Evolutionary conservation across 257 asterid genomes (phyloP).

Genomic region (Petunia secreta): DNA sequence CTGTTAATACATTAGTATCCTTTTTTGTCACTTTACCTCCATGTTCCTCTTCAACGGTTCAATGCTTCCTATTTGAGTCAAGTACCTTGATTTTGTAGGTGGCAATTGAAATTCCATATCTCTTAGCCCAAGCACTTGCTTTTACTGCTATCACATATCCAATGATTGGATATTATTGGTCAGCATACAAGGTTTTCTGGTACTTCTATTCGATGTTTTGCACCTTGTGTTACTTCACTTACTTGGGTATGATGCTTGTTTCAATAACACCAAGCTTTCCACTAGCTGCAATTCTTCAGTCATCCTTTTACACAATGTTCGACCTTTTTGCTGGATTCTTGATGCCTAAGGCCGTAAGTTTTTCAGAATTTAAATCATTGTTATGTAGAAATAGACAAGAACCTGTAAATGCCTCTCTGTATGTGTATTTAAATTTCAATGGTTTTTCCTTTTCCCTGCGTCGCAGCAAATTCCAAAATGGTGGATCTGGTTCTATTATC

Average conservation of each 20-base stretch:
- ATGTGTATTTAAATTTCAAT: neutral
- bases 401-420: neutral
- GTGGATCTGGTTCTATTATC: conserved; percentile 63
- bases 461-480: conserved; percentile 60
- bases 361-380: neutral
- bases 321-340: conserved; percentile 52
- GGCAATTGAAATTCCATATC: conserved; percentile 53
- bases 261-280: conserved; percentile 51
- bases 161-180: conserved; percentile 52
- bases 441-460: neutral
- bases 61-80: too few species aligned
- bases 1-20: neutral
- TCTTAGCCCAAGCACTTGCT: conserved; percentile 40
- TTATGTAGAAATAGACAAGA: neutral
- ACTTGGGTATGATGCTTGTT: conserved; percentile 54
- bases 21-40: neutral
- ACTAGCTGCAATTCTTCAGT: conserved; percentile 49
- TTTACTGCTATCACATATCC: conserved; percentile 51
- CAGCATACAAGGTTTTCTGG: conserved; percentile 49
- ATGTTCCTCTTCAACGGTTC: neutral
- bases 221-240: conserved; percentile 49
- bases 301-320: conserved; percentile 47
- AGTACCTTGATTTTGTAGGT: conserved; percentile 31
- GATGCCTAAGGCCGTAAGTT: conserved; percentile 52
- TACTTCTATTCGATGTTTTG: conserved; percentile 48